Percentiles rank a stretch among this genome's conserved stretches.
phyloP scores from a whole-genome alignment of 2,329 filamentous ascomycete species.

The Cryphonectria carpinicola region DNA sequence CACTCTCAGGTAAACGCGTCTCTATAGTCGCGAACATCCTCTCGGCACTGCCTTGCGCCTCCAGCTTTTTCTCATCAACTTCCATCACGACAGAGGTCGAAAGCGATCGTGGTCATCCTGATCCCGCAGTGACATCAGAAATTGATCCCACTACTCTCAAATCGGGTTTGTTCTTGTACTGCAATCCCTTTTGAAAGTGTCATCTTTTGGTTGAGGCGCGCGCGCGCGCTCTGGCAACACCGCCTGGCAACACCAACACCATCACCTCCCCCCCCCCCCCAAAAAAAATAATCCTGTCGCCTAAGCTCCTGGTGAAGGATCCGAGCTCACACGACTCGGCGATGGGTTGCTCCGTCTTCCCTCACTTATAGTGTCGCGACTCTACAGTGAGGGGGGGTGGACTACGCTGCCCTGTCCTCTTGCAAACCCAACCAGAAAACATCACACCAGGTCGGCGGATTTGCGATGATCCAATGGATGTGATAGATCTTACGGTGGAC shows the following conservation, averaged over 20 bases:
- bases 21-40: background rate
- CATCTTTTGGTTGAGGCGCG: background rate
- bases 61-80: background rate
- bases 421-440: background rate
- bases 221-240: background rate
- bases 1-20: background rate
- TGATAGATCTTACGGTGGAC: constrained; percentile 24
- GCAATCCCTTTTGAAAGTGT: background rate
- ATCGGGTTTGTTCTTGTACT: background rate
- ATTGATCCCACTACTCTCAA: background rate
- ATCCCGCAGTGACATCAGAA: background rate
- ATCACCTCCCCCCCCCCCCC: too few relatives aligned
- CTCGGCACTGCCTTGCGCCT: background rate
- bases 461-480: constrained; percentile 16
- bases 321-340: background rate
- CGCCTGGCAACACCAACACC: background rate
- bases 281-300: background rate
- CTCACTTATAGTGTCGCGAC: background rate
- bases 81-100: background rate
- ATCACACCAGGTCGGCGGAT: background rate
- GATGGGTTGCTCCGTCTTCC: background rate
- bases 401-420: background rate
- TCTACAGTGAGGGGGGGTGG: background rate
- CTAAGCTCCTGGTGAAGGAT: background rate
- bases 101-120: background rate